These are phyloP conservation scores for Penicillium sp. DNA, from an alignment of 2,329 filamentous ascomycete genomes.

Conservation along the genomic window DNA sequence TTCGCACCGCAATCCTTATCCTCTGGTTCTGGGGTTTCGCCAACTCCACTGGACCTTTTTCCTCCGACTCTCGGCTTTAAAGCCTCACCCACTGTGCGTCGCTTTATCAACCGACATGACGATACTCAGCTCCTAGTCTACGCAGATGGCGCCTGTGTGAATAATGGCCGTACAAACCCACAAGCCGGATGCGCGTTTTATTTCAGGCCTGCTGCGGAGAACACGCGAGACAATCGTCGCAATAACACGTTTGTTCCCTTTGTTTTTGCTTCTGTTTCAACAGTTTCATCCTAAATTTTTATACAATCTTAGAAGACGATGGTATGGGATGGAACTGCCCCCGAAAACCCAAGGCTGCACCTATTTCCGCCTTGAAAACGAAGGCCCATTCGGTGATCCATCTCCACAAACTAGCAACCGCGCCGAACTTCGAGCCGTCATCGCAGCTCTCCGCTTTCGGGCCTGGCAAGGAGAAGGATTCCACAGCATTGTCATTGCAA, in stretches of 20 bases:
- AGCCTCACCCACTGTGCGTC: neutral
- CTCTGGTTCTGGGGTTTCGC: neutral
- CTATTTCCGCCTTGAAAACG: slow-evolving; percentile 39
- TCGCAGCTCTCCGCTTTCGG: slow-evolving; percentile 46
- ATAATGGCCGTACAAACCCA: slow-evolving; percentile 38
- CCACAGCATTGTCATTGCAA: slow-evolving; percentile 49
- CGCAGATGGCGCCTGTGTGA: slow-evolving; percentile 46
- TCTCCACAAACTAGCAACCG: slow-evolving; percentile 48
- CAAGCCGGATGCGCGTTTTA: slow-evolving; percentile 42
- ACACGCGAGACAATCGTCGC: slow-evolving; percentile 2
- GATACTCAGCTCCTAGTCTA: slow-evolving; percentile 36
- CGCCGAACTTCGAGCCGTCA: slow-evolving; percentile 54
- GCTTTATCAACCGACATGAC: slow-evolving; percentile 27
- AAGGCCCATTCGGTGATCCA: slow-evolving; percentile 40
- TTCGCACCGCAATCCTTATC: slow-evolving; percentile 25
- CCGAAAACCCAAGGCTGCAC: slow-evolving; percentile 10
- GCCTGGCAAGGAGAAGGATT: slow-evolving; percentile 43
- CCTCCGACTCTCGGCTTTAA: neutral
- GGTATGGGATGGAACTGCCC: neutral
- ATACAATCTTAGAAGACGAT: neutral
- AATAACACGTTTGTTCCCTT: neutral
- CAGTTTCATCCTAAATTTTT: neutral
- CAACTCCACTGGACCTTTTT: slow-evolving; percentile 1
- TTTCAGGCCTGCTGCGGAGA: slow-evolving; percentile 14
- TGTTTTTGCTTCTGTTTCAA: too few species aligned